Conservation (phyloP, 192 early-diverging fungal species). For the Umbelopsis isabellina region DNA sequence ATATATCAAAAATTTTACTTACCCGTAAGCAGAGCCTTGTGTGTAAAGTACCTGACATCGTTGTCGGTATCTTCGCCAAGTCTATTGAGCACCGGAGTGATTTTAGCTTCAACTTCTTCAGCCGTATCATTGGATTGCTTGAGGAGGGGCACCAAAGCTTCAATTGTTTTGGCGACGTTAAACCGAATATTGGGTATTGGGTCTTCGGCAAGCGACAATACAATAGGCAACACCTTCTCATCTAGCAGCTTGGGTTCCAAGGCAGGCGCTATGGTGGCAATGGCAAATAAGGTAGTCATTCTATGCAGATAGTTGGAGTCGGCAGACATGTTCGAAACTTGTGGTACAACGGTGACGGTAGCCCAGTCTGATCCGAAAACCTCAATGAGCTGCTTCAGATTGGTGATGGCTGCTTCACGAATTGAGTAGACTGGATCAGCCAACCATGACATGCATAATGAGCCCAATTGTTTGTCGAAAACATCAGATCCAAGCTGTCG, state of each 20-base stretch:
- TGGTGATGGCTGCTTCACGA: slow-evolving; percentile 94
- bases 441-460: slow-evolving; percentile 98
- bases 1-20: background rate
- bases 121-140: slow-evolving; percentile 65
- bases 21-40: slow-evolving; percentile 64
- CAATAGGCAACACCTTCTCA: slow-evolving; percentile 87
- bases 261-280: slow-evolving; percentile 87
- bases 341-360: slow-evolving; percentile 90
- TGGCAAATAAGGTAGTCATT: slow-evolving; percentile 97
- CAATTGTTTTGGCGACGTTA: slow-evolving; percentile 96
- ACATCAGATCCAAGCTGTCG: slow-evolving; percentile 94
- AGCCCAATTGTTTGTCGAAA: slow-evolving; percentile 95
- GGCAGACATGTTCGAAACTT: slow-evolving; percentile 86
- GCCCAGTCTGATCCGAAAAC: slow-evolving; percentile 99
- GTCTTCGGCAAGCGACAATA: slow-evolving; percentile 82
- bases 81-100: slow-evolving; percentile 83
- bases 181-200: slow-evolving; percentile 99
- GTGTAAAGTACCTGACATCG: slow-evolving; percentile 94
- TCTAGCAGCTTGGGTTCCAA: slow-evolving; percentile 87
- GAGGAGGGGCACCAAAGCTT: slow-evolving; percentile 80
- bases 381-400: slow-evolving; percentile 93
- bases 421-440: slow-evolving; percentile 97
- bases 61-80: slow-evolving; percentile 88
- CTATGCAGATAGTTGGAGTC: slow-evolving; percentile 95
- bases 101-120: slow-evolving; percentile 61